Evolutionary conservation across 1,139 yeast genomes (phyloP).

Genomic region (Scheffersomyces insectosa): DNA sequence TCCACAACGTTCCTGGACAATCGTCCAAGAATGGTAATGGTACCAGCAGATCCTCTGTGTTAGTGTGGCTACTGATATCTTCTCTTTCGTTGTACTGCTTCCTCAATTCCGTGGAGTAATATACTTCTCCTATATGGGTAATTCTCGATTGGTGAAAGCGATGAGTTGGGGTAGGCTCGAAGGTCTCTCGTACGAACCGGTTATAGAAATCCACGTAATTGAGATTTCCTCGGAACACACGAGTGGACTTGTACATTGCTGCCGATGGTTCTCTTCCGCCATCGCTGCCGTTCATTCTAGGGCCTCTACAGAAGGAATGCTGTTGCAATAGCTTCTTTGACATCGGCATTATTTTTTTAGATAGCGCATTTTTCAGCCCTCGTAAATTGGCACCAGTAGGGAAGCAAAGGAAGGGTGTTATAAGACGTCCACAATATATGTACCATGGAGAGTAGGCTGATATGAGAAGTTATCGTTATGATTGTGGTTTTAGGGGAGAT

Average conservation of each 20-base stretch:
- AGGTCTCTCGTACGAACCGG: conserved; percentile 12
- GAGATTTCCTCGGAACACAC: conserved; percentile 13
- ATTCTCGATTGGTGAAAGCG: conserved; percentile 5
- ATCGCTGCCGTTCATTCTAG: not conserved
- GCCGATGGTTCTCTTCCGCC: not conserved
- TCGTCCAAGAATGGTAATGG: not conserved
- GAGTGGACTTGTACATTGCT: conserved; percentile 1
- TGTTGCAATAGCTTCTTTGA: too few relatives aligned
- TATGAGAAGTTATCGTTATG: too few relatives aligned
- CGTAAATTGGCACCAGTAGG: too few relatives aligned
- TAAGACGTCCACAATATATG: too few relatives aligned
- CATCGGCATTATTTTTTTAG: too few relatives aligned
- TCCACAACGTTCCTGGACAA: conserved; percentile 35
- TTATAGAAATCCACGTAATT: conserved; percentile 18
- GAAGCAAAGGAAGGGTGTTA: too few relatives aligned
- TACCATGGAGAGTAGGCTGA: too few relatives aligned
- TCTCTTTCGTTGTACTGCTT: not conserved
- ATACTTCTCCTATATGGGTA: conserved; percentile 8
- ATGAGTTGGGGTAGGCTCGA: conserved; percentile 5
- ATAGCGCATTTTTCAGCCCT: too few relatives aligned
- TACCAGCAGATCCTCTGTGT: not conserved
- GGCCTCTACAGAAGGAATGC: too few relatives aligned
- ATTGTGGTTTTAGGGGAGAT: too few relatives aligned
- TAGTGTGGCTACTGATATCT: not conserved
- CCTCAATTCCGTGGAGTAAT: conserved; percentile 2